Evolutionary conservation across 352 stramenopile species (phyloP).

Genomic region (Globisporangium paddicum): DNA sequence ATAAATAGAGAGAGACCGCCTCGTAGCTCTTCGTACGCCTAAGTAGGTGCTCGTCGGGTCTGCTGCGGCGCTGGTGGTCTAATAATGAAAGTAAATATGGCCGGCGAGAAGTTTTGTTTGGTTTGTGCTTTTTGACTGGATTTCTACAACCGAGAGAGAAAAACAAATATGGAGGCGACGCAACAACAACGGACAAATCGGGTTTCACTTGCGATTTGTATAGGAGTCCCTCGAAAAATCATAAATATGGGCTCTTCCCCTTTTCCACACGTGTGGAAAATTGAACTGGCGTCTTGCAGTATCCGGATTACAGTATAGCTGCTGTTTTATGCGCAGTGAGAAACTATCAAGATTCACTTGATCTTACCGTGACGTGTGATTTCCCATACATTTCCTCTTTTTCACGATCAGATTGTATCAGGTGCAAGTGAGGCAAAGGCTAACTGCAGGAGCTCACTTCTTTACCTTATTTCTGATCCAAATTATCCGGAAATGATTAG

Average conservation of each 20-base stretch:
- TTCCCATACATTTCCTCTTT: no score
- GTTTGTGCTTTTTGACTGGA: neutral
- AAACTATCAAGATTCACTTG: no score
- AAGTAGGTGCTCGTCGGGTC: neutral
- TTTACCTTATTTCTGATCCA: no score
- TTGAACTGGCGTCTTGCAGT: slow-evolving; percentile 1
- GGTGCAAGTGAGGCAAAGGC: neutral
- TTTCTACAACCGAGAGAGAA: neutral
- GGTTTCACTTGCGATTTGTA: neutral
- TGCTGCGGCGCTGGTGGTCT: neutral
- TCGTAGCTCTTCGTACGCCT: neutral
- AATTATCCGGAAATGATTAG: neutral
- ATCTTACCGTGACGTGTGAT: no score
- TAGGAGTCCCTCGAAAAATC: neutral
- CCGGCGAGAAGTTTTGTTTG: neutral
- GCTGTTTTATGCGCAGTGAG: no score
- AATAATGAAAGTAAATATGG: slow-evolving; percentile 9
- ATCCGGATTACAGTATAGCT: neutral
- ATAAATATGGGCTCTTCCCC: neutral
- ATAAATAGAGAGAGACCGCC: neutral
- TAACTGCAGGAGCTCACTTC: no score
- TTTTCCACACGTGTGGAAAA: neutral
- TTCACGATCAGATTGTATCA: neutral
- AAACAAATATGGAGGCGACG: neutral
- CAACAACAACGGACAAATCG: neutral